Conservation (phyloP, 1,284 basidiomycete species). For the Marasmius tenuissimus region DNA sequence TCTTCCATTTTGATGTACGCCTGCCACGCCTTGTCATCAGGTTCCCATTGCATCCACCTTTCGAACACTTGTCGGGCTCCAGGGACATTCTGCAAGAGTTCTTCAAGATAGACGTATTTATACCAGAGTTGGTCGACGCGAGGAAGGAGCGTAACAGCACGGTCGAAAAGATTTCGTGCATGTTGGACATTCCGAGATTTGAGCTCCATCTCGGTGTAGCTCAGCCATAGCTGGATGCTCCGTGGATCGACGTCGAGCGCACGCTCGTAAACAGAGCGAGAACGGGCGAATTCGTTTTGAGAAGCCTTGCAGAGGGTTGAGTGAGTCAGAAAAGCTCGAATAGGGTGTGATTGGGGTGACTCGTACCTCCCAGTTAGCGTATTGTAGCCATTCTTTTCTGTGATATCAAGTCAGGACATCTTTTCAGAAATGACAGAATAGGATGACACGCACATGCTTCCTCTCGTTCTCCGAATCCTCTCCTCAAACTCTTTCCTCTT, state of each 20-base stretch:
- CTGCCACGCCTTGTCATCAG: constrained; percentile 99
- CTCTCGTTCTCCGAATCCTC: constrained; percentile 86
- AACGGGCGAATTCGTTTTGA: constrained; percentile 93
- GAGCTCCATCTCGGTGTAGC: constrained; percentile 98
- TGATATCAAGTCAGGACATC: constrained; percentile 12
- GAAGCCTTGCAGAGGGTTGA: constrained; percentile 66
- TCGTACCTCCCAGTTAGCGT: constrained; percentile 79
- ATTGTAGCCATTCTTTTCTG: constrained; percentile 81
- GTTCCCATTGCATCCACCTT: constrained; percentile 99
- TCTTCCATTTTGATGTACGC: constrained; percentile 98
- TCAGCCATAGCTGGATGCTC: constrained; percentile 89
- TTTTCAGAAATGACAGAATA: neutral
- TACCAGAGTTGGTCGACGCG: constrained; percentile 97
- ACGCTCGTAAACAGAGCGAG: constrained; percentile 94
- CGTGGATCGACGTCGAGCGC: constrained; percentile 94
- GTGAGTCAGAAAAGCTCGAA: neutral
- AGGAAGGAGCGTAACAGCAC: constrained; percentile 93
- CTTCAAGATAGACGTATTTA: constrained; percentile 98
- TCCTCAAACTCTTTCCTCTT: constrained; percentile 98
- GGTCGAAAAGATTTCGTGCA: constrained; percentile 94
- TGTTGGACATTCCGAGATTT: constrained; percentile 97
- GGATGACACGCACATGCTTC: constrained; percentile 64
- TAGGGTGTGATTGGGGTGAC: constrained; percentile 6
- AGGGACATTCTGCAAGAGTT: constrained; percentile 92
- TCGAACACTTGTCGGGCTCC: constrained; percentile 98